Evolutionary conservation across 2,329 filamentous ascomycete genomes (phyloP), one percentile per base, ranked within the genome.

Genomic region (Colletotrichum lini): DNA sequence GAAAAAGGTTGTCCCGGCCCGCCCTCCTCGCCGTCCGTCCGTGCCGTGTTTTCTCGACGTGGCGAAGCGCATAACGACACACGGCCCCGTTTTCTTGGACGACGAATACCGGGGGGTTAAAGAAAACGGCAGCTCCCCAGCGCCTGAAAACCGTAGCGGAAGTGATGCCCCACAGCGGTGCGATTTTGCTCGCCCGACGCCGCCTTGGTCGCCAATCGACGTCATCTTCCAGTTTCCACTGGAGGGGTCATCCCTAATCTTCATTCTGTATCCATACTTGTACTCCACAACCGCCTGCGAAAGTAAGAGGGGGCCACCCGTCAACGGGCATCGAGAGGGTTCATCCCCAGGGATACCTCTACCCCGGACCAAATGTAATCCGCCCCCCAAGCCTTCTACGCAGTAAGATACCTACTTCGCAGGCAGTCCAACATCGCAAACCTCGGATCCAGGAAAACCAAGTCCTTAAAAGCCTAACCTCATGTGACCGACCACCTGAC

Each of bases 281-380:
- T 35, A 35, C 30, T 30, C 30, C 30, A 30, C 42, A 21, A 65
- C 12, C 40, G 35, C 10, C 35, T 40, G n/a, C 47, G 40, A 45
- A 38, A 52, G 18, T 12, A 23, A 21, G 30, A 35, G 2, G 30
- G 30, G 30, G 30, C 30, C 38, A 1, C 50, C 30, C 23, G 53
- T 57, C 45, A 7, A 38, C 45, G 44, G 42, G 57, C 30, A 30
- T 40, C 57, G 63, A 47, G 38, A 67, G 65, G 68, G 68, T 53
- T 62, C 65, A 63, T 63, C 57, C 64, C 57, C 13, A 63, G 15
- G 3, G 50, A 4, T 15, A 49, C 57, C 64, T 71, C 7, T 67
- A 63, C 68, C 68, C 68, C 64, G 68, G 68, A 63, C 68, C 30
- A 30, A 52, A 67, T 68, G 52, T 52, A 30, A 57, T 23, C 63